Evolutionary conservation across 768 basidiomycete species (phyloP).

Genomic region (Steccherinum ochraceum): DNA sequence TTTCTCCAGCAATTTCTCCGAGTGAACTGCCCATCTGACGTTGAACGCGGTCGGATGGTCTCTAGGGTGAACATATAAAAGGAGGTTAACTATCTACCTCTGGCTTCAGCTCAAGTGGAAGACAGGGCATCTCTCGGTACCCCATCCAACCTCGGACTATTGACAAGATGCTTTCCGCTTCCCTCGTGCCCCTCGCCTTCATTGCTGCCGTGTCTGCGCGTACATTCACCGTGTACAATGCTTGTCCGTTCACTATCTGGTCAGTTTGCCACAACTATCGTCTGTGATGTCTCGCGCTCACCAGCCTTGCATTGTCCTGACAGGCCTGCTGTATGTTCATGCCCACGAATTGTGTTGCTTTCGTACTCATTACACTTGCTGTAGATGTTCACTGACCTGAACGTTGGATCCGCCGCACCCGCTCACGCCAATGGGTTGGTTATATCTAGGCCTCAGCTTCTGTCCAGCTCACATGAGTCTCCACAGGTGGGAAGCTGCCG

Average conservation of each 20-base stretch:
- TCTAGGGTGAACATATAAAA: not conserved
- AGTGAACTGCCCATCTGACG: not conserved
- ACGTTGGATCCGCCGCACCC: constrained; percentile 42
- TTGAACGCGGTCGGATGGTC: not conserved
- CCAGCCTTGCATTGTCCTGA: no score
- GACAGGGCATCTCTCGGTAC: not conserved
- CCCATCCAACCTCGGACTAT: not conserved
- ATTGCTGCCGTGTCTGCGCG: constrained; percentile 33
- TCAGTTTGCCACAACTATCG: constrained; percentile 20
- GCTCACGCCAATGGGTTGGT: constrained; percentile 38
- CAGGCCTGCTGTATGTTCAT: constrained; percentile 40
- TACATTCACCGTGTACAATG: constrained; percentile 55
- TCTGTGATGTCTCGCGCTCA: not conserved
- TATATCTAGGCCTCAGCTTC: not conserved
- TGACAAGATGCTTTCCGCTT: no score
- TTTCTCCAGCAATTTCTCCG: not conserved
- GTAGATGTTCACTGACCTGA: constrained; percentile 56
- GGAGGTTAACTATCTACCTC: not conserved
- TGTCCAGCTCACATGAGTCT: no score
- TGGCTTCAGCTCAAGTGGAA: not conserved
- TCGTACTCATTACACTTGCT: constrained; percentile 1
- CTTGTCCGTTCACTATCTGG: constrained; percentile 67
- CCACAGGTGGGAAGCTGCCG: constrained; percentile 29
- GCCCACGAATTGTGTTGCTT: not conserved
- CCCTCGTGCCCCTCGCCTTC: constrained; percentile 5